Evolutionary conservation across 2,329 filamentous ascomycete genomes (phyloP).

Genomic region (Macrophomina pseudophaseolina): DNA sequence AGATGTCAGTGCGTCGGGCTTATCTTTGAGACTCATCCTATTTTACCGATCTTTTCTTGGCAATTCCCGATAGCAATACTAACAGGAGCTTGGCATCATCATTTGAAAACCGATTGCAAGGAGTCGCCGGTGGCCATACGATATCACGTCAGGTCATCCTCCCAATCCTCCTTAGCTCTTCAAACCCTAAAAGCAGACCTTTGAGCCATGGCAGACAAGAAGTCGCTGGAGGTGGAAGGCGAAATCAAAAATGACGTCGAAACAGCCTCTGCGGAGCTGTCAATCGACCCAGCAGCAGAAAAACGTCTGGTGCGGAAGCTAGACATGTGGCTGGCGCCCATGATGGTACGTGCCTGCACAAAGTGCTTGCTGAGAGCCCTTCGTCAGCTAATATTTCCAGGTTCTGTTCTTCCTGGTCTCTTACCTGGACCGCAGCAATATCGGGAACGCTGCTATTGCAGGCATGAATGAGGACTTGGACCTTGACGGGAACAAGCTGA

Average conservation of each 20-base stretch:
- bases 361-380: background rate
- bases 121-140: background rate
- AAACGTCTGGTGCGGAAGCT: slow-evolving; percentile 67
- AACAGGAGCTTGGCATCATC: background rate
- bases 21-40: background rate
- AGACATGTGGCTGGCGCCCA: slow-evolving; percentile 67
- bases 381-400: slow-evolving; percentile 47
- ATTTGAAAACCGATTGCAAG: background rate
- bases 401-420: slow-evolving; percentile 71
- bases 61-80: background rate
- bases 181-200: background rate
- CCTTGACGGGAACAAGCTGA: slow-evolving; percentile 68
- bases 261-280: background rate
- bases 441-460: slow-evolving; percentile 71
- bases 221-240: background rate
- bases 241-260: background rate
- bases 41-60: background rate
- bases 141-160: background rate
- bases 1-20: no score
- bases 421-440: slow-evolving; percentile 79
- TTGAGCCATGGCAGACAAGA: background rate
- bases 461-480: slow-evolving; percentile 66
- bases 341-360: slow-evolving; percentile 60
- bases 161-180: background rate
- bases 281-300: slow-evolving; percentile 48